Evolutionary conservation across 495 filamentous ascomycete genomes (phyloP), one percentile per base, ranked within the genome.

Genomic region (Peziza echinospora): DNA sequence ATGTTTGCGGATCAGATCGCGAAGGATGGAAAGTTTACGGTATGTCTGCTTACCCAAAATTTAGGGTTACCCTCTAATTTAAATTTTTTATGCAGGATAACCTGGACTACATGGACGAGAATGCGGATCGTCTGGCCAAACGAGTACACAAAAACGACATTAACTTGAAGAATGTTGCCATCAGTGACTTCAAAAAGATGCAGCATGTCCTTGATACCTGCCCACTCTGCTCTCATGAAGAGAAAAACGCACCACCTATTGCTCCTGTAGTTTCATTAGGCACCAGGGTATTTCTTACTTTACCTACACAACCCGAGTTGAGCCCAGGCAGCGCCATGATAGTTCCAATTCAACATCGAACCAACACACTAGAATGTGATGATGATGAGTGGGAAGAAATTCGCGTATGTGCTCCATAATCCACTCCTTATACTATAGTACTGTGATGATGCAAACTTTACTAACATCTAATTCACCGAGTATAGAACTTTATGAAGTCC

Each of bases 341-440:
- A 53, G 78, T 87, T 8, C 89, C 89, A 21, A 80, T 91, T 43
- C 77, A 82, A 60, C 89, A 97, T 60, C 78, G 78, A 39, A 74
- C 71, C 24, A 97, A 96, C 59, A 73, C 96, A 10, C 68, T 97
- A 21, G 89, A 94, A 63, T 96, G 91, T 58, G 91, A 96, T 58
- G 91, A 96, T 58, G 91, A 96, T 56, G 89, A 97, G 61, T 97
- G 91, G 89, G 89, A 97, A 54, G 89, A 97, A 59, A 82, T 97
- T 30, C 78, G 86, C 40, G 63, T 65, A 51, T 44, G 55, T 46
- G 19, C 21, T 26, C n/a, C 21, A 8, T 41, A 26, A 8, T 26
- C 1, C 17, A 41, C n/a, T n/a, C n/a, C n/a, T n/a, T n/a, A n/a
- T n/a, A n/a, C n/a, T n/a, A n/a, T n/a, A n/a, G n/a, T n/a, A n/a